These are phyloP conservation scores for Penicilliopsis zonata DNA, from an alignment of 495 filamentous ascomycete genomes.

Conservation along the genomic window DNA sequence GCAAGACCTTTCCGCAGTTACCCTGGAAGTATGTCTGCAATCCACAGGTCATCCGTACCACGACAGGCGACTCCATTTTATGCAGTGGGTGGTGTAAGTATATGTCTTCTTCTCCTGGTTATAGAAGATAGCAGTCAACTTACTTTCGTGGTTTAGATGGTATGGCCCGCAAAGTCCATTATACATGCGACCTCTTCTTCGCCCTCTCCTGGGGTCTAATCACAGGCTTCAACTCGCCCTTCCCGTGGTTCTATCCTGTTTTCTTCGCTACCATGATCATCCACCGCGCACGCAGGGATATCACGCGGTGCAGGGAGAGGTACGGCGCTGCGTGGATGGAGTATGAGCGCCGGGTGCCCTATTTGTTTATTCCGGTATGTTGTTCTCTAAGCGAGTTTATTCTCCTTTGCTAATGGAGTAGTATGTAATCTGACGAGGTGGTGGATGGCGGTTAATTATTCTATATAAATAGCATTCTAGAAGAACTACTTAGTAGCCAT, in stretches of 20 bases:
- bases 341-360: slow-evolving; percentile 78
- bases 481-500: no score
- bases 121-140: slow-evolving; percentile 69
- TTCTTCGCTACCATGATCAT: slow-evolving; percentile 87
- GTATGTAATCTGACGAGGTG: no score
- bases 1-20: slow-evolving; percentile 79
- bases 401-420: no score
- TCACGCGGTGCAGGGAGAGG: slow-evolving; percentile 64
- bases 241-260: slow-evolving; percentile 45
- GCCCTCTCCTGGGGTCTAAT: slow-evolving; percentile 53
- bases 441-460: no score
- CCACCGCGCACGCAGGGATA: slow-evolving; percentile 75
- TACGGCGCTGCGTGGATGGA: slow-evolving; percentile 87
- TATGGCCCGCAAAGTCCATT: slow-evolving; percentile 82
- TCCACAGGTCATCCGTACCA: slow-evolving; percentile 63
- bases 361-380: slow-evolving; percentile 90
- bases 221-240: slow-evolving; percentile 49
- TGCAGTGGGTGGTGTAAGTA: slow-evolving; percentile 87
- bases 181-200: slow-evolving; percentile 79
- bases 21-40: slow-evolving; percentile 71
- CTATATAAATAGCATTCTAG: no score
- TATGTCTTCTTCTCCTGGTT: slow-evolving; percentile 79
- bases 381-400: no score
- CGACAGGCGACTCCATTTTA: slow-evolving; percentile 66
- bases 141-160: slow-evolving; percentile 81